A percentile compares a stretch with the other conserved stretches of the same genome.
phyloP scores from a whole-genome alignment of 2,329 filamentous ascomycete genomes.

The Pseudogymnoascus sp. region DNA sequence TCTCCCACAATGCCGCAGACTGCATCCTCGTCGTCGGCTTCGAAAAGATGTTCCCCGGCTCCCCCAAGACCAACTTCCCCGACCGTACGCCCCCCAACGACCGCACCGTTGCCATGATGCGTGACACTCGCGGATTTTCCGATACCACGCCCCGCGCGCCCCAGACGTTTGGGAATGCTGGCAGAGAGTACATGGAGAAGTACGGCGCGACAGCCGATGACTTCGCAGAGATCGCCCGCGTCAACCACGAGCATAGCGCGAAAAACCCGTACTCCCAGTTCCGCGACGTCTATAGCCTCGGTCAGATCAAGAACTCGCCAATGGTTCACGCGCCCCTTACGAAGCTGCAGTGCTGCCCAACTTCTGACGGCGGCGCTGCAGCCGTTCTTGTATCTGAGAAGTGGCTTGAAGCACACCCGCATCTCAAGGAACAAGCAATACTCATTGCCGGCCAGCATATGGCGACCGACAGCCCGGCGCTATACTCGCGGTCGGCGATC shows the following conservation, averaged over 20 bases:
- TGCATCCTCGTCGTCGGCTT: conserved; percentile 24
- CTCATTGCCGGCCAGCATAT: conserved; percentile 81
- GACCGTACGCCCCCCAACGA: conserved; percentile 17
- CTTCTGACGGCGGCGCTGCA: conserved; percentile 84
- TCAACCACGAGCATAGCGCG: conserved; percentile 88
- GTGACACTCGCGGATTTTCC: conserved; percentile 68
- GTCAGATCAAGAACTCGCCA: conserved; percentile 68
- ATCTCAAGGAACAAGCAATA: conserved; percentile 73
- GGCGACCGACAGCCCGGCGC: conserved; percentile 70
- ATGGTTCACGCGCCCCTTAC: conserved; percentile 83
- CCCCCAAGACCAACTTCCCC: conserved; percentile 15
- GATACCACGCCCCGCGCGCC: conserved; percentile 72
- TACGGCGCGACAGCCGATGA: conserved; percentile 77
- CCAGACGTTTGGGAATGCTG: conserved; percentile 93
- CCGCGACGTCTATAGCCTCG: conserved; percentile 79
- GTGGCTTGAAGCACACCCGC: conserved; percentile 78
- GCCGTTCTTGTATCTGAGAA: conserved; percentile 80
- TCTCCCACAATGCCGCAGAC: conserved; percentile 19
- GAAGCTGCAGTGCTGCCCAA: conserved; percentile 98
- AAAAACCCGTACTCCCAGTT: conserved; percentile 98
- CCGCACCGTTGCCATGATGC: conserved; percentile 67
- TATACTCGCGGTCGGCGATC: conserved; percentile 76
- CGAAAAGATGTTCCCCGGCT: conserved; percentile 23
- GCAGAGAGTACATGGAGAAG: conserved; percentile 91
- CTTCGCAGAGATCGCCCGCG: conserved; percentile 86